Base-by-base conservation (phyloP, 2,329 filamentous ascomycete species). In the Ophiostoma populinum region DNA sequence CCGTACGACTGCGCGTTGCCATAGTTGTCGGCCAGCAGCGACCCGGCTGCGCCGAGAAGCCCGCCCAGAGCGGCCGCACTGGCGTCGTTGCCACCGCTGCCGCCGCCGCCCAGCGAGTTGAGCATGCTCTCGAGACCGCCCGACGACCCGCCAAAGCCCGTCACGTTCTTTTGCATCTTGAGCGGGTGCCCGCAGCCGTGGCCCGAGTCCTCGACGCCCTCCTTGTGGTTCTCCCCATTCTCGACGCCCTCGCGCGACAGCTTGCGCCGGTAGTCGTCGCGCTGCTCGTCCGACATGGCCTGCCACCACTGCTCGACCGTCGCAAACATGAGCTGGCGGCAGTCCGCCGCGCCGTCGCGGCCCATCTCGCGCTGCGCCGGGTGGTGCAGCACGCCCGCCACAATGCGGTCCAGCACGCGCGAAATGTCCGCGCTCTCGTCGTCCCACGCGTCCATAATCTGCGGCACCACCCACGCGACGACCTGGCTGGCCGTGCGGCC, bases 371-470 rank as follows among this genome's bases (percentile, higher is more conserved):
- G 75, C 45, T 83, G 75, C 32, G 83, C 82, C 2, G 86, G 87
- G 55, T 94, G 86, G 49, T 93, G 82, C 53, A 94, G 71, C 24
- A 93, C 75, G 40, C 82, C 85, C 32, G 70, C 57, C 49, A 92
- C 73, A 53, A 94, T 86, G 42, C 77, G 73, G 50, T 76, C 70
- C 44, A 90, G 62, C 3, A 76, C 73, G 38, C 71, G 66, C 42
- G 80, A 64, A 26, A 82, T 58, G 46, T 92, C 80, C 38, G 66
- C 61, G 37, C 57, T 51, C 26, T 87, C 74, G 44, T 93, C 67
- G 48, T 94, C 86, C 73, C 86, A 92, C 47, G 77, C 80, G 24
- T 80, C 62, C 60, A 94, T 90, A 41, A 94, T 60, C 53, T 92
- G 83, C 7, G 87, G 87, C 11, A 93, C 82, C 16, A 77, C 77